These are phyloP conservation scores for Phytomonas francai DNA, from an alignment of 208 protist genomes.

Conservation along the genomic window DNA sequence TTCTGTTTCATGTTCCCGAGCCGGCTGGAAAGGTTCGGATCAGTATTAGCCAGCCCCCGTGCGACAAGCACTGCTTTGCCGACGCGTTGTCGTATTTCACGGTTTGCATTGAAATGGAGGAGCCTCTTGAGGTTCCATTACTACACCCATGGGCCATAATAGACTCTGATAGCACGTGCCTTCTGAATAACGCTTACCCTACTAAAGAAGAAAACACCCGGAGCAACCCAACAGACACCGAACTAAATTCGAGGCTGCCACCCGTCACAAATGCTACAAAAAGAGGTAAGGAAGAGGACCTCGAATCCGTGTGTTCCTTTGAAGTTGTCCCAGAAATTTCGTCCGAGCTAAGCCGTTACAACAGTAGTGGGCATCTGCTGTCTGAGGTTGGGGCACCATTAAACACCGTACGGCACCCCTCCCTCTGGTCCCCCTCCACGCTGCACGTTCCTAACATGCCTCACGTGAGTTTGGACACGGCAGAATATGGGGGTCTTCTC, in stretches of 20 bases:
- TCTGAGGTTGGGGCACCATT: neutral
- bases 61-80: slow-evolving; percentile 59
- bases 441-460: too few relatives aligned
- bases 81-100: slow-evolving; percentile 47
- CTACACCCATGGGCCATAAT: neutral
- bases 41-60: slow-evolving; percentile 18
- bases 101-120: slow-evolving; percentile 43
- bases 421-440: too few relatives aligned
- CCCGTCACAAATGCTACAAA: neutral
- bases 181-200: neutral
- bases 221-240: too few relatives aligned
- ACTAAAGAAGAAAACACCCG: too few relatives aligned
- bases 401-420: too few relatives aligned
- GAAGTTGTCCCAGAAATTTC: neutral
- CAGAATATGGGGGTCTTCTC: neutral
- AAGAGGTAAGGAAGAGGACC: neutral
- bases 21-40: slow-evolving; percentile 44
- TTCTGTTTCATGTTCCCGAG: slow-evolving; percentile 37
- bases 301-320: neutral
- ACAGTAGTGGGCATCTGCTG: neutral
- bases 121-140: slow-evolving; percentile 14
- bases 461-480: neutral
- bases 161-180: neutral
- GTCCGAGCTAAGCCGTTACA: neutral
- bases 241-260: neutral